Evolutionary conservation across 345 rosid species (phyloP).

Genomic region (Salix udensis): DNA sequence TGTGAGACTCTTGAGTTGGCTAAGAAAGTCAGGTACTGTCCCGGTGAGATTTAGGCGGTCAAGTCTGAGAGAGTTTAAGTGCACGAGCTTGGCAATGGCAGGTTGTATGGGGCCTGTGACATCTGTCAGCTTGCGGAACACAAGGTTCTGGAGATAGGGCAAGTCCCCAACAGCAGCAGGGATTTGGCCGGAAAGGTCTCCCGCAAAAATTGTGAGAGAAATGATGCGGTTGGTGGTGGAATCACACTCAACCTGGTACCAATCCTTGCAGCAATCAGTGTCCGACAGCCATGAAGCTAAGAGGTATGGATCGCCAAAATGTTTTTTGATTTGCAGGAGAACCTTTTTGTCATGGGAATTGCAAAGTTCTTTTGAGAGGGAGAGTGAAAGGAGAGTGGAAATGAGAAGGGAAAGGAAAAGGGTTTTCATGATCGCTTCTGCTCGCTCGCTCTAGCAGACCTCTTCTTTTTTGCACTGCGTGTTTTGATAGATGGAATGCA

Average conservation of each 20-base stretch:
- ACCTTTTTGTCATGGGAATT: conserved; percentile 54
- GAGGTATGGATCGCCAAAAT: conserved; percentile 61
- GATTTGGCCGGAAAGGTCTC: conserved; percentile 53
- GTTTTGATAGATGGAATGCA: background rate
- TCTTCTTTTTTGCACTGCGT: background rate
- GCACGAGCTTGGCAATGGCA: conserved; percentile 52
- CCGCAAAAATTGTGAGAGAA: conserved; percentile 50
- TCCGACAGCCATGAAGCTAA: conserved; percentile 63
- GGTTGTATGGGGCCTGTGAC: conserved; percentile 59
- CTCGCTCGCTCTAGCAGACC: background rate
- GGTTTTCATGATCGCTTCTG: conserved; percentile 15
- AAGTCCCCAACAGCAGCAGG: conserved; percentile 62
- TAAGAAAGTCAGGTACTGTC: conserved; percentile 44
- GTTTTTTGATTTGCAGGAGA: conserved; percentile 56
- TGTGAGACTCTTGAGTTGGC: conserved; percentile 45
- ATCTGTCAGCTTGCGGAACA: conserved; percentile 51
- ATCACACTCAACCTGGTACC: conserved; percentile 69
- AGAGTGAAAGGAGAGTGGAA: conserved; percentile 25
- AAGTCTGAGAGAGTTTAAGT: conserved; percentile 49
- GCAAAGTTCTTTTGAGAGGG: conserved; percentile 41
- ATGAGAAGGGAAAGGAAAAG: conserved; percentile 24
- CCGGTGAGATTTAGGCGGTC: conserved; percentile 56
- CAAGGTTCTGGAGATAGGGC: conserved; percentile 45
- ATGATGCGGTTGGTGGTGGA: conserved; percentile 54
- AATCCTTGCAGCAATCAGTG: conserved; percentile 58